Base-by-base conservation (phyloP, 2,329 filamentous ascomycete species). In the Camptophora hylomeconis region DNA sequence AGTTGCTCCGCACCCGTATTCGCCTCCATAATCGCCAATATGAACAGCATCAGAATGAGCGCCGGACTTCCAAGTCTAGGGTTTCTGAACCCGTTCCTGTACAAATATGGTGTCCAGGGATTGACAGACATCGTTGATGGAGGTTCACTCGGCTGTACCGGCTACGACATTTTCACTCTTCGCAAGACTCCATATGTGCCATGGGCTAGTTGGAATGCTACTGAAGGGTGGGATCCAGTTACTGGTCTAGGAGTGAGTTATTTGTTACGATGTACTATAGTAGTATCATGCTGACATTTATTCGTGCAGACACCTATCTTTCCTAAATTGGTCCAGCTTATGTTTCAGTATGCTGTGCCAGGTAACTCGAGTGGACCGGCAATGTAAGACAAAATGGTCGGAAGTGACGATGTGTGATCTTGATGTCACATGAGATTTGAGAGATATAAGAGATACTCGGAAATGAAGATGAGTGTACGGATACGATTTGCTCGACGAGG, bases 1-100 rank as follows among this genome's bases (percentile, higher is more conserved):
- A 8, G 22, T 20, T 30, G 26, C 23, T 65, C 75, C 2, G 56
- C 69, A 1, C 78, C 78, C 0, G 57, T 72, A 1, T 65, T 76
- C 27, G 73, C 75, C 0, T 65, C 64, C 9, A 63, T 82, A 37
- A 55, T 82, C 26, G 62, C 68, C 1, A 60, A 79, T 20, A 50
- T 82, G 28, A 81, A 81, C 45, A 69, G 74, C 35, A 65, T 68
- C 13, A 60, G 73, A 17, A 51, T 78, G 26, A 54, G 63, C 10
- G 54, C 56, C n/a, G 67, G 68, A 1, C 63, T 63, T 45, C 48
- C 62, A 5, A 45, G 56, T 0, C 51, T 76, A 42, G 71, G 72
- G 1, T 75, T 73, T 43, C 48, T 76, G 15, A 75, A 75, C 46
- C 70, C 71, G 1, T 72, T 67, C 64, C 51, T 76, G 10, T 75